Evolutionary conservation across 2,329 filamentous ascomycete species (phyloP).

Genomic region (Colletotrichum sp.): DNA sequence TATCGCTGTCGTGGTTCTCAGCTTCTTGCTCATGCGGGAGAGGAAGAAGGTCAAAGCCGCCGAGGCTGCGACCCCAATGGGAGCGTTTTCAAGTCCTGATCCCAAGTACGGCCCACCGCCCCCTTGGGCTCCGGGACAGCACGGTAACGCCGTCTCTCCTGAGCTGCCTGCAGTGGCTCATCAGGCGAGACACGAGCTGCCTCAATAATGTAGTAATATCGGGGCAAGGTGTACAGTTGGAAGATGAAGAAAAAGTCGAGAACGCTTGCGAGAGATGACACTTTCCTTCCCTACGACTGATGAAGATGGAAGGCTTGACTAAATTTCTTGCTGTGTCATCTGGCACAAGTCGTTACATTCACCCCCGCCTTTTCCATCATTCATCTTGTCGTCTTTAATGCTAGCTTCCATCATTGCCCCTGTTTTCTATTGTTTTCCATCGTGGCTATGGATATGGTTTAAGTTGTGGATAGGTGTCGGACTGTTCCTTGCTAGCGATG

Average conservation of each 20-base stretch:
- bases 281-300: rapidly evolving
- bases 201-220: background rate
- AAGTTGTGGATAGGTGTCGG: rapidly evolving
- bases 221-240: background rate
- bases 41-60: background rate
- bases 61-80: background rate
- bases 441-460: rapidly evolving
- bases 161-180: background rate
- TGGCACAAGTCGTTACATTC: background rate
- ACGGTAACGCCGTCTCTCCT: background rate
- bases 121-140: background rate
- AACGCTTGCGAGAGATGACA: background rate
- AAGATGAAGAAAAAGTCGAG: background rate
- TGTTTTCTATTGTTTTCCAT: rapidly evolving
- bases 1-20: background rate
- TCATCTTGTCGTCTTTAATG: rapidly evolving
- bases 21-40: background rate
- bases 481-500: background rate
- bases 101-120: background rate
- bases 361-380: background rate
- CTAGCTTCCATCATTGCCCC: rapidly evolving
- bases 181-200: background rate
- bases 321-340: background rate
- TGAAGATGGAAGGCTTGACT: background rate
- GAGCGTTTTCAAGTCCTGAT: background rate